Evolutionary conservation across 1,284 basidiomycete genomes (phyloP).

Genomic region (Sporisorium exsertum): DNA sequence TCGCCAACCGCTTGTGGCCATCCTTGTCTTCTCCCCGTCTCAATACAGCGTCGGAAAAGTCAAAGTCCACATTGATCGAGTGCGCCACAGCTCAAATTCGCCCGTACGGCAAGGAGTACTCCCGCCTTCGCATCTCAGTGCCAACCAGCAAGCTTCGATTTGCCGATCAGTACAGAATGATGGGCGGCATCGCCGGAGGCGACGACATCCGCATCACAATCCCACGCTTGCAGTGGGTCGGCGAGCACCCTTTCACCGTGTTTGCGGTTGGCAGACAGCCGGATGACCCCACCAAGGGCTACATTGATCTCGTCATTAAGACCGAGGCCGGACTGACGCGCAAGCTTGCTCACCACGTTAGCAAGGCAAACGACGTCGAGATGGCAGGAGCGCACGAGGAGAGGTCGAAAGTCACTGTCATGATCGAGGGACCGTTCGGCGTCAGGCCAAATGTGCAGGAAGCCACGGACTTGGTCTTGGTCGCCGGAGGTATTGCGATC

Average conservation of each 20-base stretch:
- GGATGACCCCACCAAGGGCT: slow-evolving; percentile 19
- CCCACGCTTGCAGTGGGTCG: slow-evolving; percentile 44
- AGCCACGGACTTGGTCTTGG: slow-evolving; percentile 26
- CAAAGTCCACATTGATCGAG: slow-evolving; percentile 2
- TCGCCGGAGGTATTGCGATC: slow-evolving; percentile 54
- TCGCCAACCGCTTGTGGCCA: slow-evolving; percentile 22
- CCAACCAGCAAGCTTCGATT: slow-evolving; percentile 29
- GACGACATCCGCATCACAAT: slow-evolving; percentile 49
- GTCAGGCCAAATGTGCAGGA: slow-evolving; percentile 12
- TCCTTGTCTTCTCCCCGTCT: slow-evolving; percentile 25
- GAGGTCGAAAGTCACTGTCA: slow-evolving; percentile 11
- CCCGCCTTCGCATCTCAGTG: slow-evolving; percentile 36
- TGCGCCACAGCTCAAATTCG: slow-evolving; percentile 19
- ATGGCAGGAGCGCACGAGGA: neutral
- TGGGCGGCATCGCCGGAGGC: slow-evolving; percentile 32
- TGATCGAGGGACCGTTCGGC: slow-evolving; percentile 56
- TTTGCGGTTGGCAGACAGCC: slow-evolving; percentile 14
- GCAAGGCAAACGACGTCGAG: slow-evolving; percentile 23
- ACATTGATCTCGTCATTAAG: slow-evolving; percentile 43
- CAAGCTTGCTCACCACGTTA: slow-evolving; percentile 15
- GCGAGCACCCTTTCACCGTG: slow-evolving; percentile 57
- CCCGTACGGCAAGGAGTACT: slow-evolving; percentile 13
- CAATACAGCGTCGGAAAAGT: neutral
- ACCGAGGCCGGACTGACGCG: slow-evolving; percentile 46
- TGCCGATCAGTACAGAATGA: slow-evolving; percentile 3